Conservation (phyloP, 2,329 filamentous ascomycete genomes). For the Endothia cerciana region DNA sequence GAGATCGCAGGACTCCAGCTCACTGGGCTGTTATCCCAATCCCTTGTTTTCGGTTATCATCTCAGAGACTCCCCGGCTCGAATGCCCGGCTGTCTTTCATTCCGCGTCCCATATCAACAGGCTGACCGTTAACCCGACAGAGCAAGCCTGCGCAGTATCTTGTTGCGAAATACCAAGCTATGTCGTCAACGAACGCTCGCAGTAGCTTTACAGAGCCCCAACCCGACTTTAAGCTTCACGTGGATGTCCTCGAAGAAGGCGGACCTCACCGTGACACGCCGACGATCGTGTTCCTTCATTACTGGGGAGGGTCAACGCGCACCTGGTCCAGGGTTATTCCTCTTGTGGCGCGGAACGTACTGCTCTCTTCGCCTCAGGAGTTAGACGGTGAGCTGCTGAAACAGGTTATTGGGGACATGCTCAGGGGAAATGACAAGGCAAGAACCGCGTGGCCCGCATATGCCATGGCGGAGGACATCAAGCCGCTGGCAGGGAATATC, state of each 20-base stretch:
- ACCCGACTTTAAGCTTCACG: not conserved
- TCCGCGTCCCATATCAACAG: too few species aligned
- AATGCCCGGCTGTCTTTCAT: too few species aligned
- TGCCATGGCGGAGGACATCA: conserved; percentile 35
- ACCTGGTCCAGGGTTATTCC: conserved; percentile 36
- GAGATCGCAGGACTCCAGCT: too few species aligned
- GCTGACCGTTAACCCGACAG: not conserved
- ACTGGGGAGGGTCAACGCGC: conserved; percentile 42
- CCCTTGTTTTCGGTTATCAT: too few species aligned
- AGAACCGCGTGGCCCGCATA: not conserved
- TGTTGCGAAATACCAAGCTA: not conserved
- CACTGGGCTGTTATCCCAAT: too few species aligned
- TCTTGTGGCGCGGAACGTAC: conserved; percentile 37
- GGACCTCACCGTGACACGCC: not conserved
- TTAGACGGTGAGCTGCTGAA: conserved; percentile 28
- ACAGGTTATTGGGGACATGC: not conserved
- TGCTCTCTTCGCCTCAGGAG: conserved; percentile 32
- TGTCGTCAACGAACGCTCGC: not conserved
- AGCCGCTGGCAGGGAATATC: conserved; percentile 30
- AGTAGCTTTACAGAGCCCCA: not conserved
- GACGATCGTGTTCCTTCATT: conserved; percentile 40
- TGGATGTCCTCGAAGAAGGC: not conserved
- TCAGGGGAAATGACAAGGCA: not conserved
- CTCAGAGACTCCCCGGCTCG: too few species aligned
- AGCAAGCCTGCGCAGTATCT: not conserved